Percentiles rank a stretch among this genome's conserved stretches.
Conservation (phyloP, 257 asterid species). For the Schizonepeta tenuifolia region DNA sequence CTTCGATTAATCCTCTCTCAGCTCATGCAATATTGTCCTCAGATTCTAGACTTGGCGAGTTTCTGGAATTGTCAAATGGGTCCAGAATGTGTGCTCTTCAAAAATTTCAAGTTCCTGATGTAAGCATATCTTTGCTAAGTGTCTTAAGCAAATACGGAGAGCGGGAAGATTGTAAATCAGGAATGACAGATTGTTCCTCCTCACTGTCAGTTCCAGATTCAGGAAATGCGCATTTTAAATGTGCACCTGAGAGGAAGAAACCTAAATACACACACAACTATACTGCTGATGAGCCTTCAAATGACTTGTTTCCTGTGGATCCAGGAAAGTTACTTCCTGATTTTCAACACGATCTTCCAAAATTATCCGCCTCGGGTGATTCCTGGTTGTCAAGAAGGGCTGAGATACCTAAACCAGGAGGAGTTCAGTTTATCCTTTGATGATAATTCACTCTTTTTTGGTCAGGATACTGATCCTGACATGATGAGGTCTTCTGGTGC, state of each 20-base stretch:
- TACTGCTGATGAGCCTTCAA: constrained; percentile 39
- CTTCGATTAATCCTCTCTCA: constrained; percentile 90
- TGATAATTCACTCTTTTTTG: constrained; percentile 39
- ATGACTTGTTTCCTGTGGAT: constrained; percentile 49
- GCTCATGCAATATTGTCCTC: constrained; percentile 93
- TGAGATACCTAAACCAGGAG: constrained; percentile 42
- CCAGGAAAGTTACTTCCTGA: constrained; percentile 48
- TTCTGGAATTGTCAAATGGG: constrained; percentile 63
- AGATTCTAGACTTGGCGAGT: constrained; percentile 60
- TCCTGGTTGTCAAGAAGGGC: constrained; percentile 55
- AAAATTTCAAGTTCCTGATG: constrained; percentile 67
- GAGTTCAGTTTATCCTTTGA: constrained; percentile 50
- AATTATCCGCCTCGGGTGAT: constrained; percentile 42
- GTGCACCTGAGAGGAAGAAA: constrained; percentile 55
- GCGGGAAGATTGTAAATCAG: constrained; percentile 89
- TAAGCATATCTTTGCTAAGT: constrained; percentile 68
- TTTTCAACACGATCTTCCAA: constrained; percentile 46
- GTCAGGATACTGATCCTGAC: constrained; percentile 42
- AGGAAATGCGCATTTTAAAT: constrained; percentile 50
- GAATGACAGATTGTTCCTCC: constrained; percentile 91
- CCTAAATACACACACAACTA: constrained; percentile 48
- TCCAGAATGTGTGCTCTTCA: constrained; percentile 59
- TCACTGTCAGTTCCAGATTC: constrained; percentile 72
- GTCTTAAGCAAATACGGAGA: constrained; percentile 73
- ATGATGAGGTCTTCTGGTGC: constrained; percentile 40